Conservation (phyloP, 768 basidiomycete genomes). For the Leucosporidium scottii region DNA sequence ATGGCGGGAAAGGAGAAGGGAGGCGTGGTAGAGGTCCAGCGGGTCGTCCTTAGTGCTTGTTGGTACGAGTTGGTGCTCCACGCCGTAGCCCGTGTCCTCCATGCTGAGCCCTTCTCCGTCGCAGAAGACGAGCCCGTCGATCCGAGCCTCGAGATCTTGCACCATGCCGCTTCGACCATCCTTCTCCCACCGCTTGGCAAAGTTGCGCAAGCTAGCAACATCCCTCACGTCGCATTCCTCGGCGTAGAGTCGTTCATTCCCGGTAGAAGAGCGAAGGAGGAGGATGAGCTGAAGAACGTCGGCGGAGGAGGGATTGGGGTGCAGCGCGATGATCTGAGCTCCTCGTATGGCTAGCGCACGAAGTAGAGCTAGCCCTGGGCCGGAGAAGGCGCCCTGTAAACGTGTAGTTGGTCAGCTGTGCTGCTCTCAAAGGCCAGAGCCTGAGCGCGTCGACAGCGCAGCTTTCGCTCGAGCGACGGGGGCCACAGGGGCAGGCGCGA, state of each 20-base stretch:
- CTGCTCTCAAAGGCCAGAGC: neutral
- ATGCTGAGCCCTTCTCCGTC: neutral
- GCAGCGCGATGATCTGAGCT: conserved; percentile 70
- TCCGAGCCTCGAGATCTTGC: conserved; percentile 47
- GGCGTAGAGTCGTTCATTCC: conserved; percentile 70
- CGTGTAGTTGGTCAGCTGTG: neutral
- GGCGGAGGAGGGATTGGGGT: conserved; percentile 52
- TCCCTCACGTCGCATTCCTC: conserved; percentile 69
- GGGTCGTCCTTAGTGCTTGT: neutral
- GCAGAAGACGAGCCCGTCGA: conserved; percentile 67
- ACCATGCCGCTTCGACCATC: conserved; percentile 43
- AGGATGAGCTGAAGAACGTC: conserved; percentile 53
- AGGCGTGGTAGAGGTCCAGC: neutral
- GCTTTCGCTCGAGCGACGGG: neutral
- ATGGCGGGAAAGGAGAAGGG: conserved; percentile 19
- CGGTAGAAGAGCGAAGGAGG: conserved; percentile 60
- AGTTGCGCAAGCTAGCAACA: conserved; percentile 59
- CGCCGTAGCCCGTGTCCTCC: neutral
- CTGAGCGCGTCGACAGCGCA: neutral
- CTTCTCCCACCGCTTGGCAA: conserved; percentile 62
- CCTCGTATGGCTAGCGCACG: conserved; percentile 64
- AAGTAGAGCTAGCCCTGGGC: conserved; percentile 53
- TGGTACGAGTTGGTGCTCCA: neutral
- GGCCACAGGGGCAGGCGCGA: too few species aligned
- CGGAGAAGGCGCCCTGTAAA: conserved; percentile 19